Percentiles rank a stretch among this genome's conserved stretches.
Conservation (phyloP, 176 grass and related monocot genomes). For the Rhipidocladum racemiflorum region DNA sequence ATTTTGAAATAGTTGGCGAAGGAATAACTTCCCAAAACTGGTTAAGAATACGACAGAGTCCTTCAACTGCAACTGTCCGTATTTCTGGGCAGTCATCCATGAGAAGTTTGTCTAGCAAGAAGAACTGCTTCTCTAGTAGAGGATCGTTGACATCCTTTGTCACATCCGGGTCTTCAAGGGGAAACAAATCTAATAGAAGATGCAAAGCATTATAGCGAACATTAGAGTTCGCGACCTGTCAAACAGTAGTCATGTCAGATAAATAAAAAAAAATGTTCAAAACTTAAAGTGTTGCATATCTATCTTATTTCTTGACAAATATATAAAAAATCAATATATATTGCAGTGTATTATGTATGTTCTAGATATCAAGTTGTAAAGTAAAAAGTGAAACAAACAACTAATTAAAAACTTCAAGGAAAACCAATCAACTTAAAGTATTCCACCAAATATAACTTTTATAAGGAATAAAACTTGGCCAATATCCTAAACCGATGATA, state of each 20-base stretch:
- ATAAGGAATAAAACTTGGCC: background rate
- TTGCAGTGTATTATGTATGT: background rate
- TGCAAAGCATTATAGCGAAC: slow-evolving; percentile 83
- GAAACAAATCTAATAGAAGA: slow-evolving; percentile 91
- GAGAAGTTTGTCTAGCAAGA: slow-evolving; percentile 82
- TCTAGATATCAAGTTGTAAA: background rate
- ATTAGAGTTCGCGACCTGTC: slow-evolving; percentile 84
- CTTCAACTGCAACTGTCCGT: slow-evolving; percentile 78
- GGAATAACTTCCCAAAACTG: slow-evolving; percentile 96
- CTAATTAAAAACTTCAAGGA: background rate
- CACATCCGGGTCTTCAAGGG: slow-evolving; percentile 84
- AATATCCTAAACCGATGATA: background rate
- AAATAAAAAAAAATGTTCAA: background rate
- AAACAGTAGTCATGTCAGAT: slow-evolving; percentile 25
- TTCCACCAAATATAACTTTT: background rate
- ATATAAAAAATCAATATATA: background rate
- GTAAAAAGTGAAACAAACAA: background rate
- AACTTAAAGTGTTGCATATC: background rate
- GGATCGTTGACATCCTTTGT: slow-evolving; percentile 86
- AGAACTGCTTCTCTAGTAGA: slow-evolving; percentile 78
- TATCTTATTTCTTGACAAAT: background rate
- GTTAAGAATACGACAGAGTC: slow-evolving; percentile 79
- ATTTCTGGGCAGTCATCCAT: slow-evolving; percentile 77
- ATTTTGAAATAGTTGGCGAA: slow-evolving; percentile 63
- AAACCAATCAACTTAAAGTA: background rate